Percentiles rank a stretch among this genome's conserved stretches.
Evolutionary conservation across 2,329 filamentous ascomycete species (phyloP).

Genomic region (Colletotrichum sp.): DNA sequence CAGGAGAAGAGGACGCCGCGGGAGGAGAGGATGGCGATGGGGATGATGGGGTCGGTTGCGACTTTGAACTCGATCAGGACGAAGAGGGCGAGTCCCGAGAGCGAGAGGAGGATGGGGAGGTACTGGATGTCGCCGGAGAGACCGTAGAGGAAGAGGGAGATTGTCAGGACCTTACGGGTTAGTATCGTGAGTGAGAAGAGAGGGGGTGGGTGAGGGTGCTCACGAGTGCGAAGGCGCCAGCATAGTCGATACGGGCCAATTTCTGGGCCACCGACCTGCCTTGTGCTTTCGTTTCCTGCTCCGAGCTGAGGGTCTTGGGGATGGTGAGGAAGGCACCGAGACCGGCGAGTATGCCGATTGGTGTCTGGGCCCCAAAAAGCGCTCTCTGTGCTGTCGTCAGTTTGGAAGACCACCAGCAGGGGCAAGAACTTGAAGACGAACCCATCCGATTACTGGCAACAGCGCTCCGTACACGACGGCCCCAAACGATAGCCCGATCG

Average conservation of each 20-base stretch:
- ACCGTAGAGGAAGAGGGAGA: constrained; percentile 75
- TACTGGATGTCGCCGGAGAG: constrained; percentile 68
- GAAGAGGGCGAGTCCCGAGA: constrained; percentile 57
- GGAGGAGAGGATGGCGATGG: constrained; percentile 71
- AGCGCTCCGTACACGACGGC: constrained; percentile 73
- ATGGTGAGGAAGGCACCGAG: constrained; percentile 69
- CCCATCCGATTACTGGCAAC: constrained; percentile 72
- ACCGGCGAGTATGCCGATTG: constrained; percentile 66
- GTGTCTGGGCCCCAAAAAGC: constrained; percentile 76
- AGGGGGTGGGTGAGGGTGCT: neutral
- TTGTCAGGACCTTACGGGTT: constrained; percentile 57
- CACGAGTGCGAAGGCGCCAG: constrained; percentile 72
- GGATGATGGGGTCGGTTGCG: constrained; percentile 75
- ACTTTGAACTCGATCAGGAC: constrained; percentile 67
- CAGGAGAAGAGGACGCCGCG: constrained; percentile 76
- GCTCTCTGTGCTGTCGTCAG: constrained; percentile 55
- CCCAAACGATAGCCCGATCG: constrained; percentile 72
- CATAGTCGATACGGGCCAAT: constrained; percentile 74
- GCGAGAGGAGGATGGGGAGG: constrained; percentile 65
- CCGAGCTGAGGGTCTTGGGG: constrained; percentile 46
- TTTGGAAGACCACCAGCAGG: neutral
- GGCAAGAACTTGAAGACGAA: constrained; percentile 31
- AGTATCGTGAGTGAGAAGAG: constrained; percentile 20
- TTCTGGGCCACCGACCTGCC: constrained; percentile 53
- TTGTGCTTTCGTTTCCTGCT: constrained; percentile 44